Evolutionary conservation across 805 yeast species (phyloP).

Genomic region (Debaryomyces maramus): DNA sequence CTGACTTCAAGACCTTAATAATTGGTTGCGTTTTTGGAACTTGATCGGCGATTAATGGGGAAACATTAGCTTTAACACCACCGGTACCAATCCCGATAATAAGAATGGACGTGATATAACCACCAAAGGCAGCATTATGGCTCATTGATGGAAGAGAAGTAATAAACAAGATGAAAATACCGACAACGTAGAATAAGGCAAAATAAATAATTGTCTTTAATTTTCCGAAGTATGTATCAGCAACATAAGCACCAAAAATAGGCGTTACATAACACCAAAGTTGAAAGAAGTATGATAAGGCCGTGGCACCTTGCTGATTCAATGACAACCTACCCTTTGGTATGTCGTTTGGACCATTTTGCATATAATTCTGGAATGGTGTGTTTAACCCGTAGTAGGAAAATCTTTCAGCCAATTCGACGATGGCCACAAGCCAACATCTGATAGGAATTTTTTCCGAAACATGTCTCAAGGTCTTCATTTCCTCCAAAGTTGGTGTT

Average conservation of each 20-base stretch:
- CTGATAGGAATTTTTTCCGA: slow-evolving; percentile 51
- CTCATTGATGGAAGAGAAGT: slow-evolving; percentile 66
- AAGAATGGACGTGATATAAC: slow-evolving; percentile 55
- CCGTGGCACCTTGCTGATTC: slow-evolving; percentile 65
- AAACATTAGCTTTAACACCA: slow-evolving; percentile 74
- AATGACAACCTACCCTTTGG: slow-evolving; percentile 55
- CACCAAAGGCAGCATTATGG: slow-evolving; percentile 57
- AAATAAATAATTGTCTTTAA: slow-evolving; percentile 65
- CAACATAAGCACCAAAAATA: slow-evolving; percentile 68
- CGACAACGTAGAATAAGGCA: slow-evolving; percentile 57
- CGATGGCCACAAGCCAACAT: slow-evolving; percentile 66
- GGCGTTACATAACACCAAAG: slow-evolving; percentile 86
- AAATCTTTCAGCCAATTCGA: slow-evolving; percentile 80
- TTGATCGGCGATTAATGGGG: slow-evolving; percentile 72
- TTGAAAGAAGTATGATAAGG: slow-evolving; percentile 71
- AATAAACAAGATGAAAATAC: slow-evolving; percentile 63
- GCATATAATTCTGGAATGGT: slow-evolving; percentile 79
- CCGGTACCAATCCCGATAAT: slow-evolving; percentile 78
- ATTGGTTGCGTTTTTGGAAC: slow-evolving; percentile 41
- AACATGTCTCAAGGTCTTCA: slow-evolving; percentile 52
- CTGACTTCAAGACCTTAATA: slow-evolving; percentile 37
- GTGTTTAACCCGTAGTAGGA: slow-evolving; percentile 77
- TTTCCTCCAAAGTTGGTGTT: slow-evolving; percentile 54
- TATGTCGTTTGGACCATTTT: slow-evolving; percentile 42
- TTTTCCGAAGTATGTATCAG: slow-evolving; percentile 76